These are phyloP conservation scores for Corchorus olitorius DNA, from an alignment of 345 rosid genomes.

Conservation along the genomic window DNA sequence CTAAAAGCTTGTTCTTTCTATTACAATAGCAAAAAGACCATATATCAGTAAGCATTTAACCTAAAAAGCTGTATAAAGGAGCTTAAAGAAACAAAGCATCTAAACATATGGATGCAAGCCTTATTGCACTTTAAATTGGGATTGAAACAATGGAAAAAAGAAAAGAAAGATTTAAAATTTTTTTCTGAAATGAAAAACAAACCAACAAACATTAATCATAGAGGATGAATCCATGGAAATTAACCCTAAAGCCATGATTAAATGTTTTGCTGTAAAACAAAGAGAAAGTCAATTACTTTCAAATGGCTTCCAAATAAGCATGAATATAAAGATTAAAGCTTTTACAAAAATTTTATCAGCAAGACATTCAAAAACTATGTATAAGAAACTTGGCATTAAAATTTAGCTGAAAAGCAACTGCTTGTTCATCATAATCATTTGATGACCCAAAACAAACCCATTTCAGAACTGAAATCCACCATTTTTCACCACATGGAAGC, in stretches of 20 bases:
- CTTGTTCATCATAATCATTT: not conserved
- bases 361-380: not conserved
- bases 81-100: not conserved
- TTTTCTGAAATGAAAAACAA: not conserved
- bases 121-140: not conserved
- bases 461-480: not conserved
- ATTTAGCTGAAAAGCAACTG: not conserved
- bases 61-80: not conserved
- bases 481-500: not conserved
- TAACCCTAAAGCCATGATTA: not conserved
- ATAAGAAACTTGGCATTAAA: not conserved
- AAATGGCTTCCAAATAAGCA: not conserved
- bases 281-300: constrained; percentile 3
- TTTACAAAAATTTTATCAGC: not conserved
- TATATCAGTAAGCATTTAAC: not conserved
- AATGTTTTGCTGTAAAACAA: not conserved
- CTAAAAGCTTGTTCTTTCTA: too few species aligned
- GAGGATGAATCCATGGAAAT: not conserved
- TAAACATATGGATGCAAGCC: not conserved
- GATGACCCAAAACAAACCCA: constrained; percentile 11
- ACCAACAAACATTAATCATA: not conserved
- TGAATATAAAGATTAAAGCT: constrained; percentile 2
- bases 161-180: not conserved
- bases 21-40: not conserved
- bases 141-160: not conserved